These are phyloP conservation scores for Ogataea chonburiensis DNA, from an alignment of 805 yeast genomes.

Conservation along the genomic window DNA sequence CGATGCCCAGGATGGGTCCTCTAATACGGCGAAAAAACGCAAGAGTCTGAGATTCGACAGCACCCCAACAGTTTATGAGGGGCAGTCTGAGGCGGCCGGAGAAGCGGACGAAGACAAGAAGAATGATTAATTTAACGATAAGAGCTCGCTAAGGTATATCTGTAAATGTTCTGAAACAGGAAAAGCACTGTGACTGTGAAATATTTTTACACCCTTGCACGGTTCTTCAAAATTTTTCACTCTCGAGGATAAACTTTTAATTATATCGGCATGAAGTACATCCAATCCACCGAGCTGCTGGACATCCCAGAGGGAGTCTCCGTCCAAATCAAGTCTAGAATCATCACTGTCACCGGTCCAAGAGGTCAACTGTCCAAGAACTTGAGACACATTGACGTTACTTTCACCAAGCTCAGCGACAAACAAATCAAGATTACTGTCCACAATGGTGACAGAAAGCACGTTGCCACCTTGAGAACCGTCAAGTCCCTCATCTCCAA, in stretches of 20 bases:
- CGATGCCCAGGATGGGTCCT: slow-evolving; percentile 3
- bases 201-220: slow-evolving; percentile 14
- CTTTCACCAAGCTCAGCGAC: slow-evolving; percentile 77
- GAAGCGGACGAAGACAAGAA: slow-evolving; percentile 5
- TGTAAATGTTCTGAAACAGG: slow-evolving; percentile 12
- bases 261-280: slow-evolving; percentile 49
- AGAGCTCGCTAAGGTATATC: slow-evolving; percentile 11
- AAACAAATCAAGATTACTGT: slow-evolving; percentile 82
- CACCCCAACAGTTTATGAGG: slow-evolving; percentile 18
- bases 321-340: slow-evolving; percentile 88
- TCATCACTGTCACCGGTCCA: slow-evolving; percentile 91
- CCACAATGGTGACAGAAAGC: slow-evolving; percentile 99
- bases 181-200: slow-evolving; percentile 19
- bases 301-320: slow-evolving; percentile 88
- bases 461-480: slow-evolving; percentile 98
- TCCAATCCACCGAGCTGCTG: slow-evolving; percentile 57
- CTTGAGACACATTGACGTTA: slow-evolving; percentile 91
- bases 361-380: slow-evolving; percentile 91
- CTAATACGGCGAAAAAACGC: slow-evolving; percentile 20
- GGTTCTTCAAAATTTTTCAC: slow-evolving; percentile 9
- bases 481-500: slow-evolving; percentile 92
- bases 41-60: slow-evolving; percentile 31
- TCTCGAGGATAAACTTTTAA: slow-evolving; percentile 2
- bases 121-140: slow-evolving; percentile 5
- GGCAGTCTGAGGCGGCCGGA: slow-evolving; percentile 5